Base-by-base conservation (phyloP, 257 asterid genomes). In the Craterostigma plantagineum region DNA sequence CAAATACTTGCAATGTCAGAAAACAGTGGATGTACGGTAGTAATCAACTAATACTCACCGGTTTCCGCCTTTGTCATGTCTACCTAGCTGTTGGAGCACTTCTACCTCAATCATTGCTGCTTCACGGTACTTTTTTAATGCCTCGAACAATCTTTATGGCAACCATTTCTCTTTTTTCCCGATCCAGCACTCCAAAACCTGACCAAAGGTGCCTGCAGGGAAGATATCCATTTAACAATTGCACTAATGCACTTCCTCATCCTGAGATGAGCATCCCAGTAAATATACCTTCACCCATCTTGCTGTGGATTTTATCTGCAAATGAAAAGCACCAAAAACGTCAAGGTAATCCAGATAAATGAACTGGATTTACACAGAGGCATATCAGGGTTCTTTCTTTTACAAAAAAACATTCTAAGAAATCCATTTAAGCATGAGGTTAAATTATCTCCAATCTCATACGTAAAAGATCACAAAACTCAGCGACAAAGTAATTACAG, bases 41-140 rank as follows among this genome's bases (percentile, higher is more conserved):
- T 18, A 18, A 47, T 56, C 53, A 40, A 18, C 42, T 51, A 51
- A 48, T 43, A 37, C 69, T 45, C 56, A 79, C 91, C 76, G 82
- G 44, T 53, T 49, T 55, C 86, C 71, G 17, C 65, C 47, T 38
- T 50, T 34, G 54, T 79, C 93, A 47, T 79, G 74, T 70, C 74
- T 64, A 50, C 63, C 66, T 46, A 79, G 76, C 69, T 73, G 70
- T 60, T 76, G 84, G 46, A 79, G 60, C 59, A 79, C 79, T 59
- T 79, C 90, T 50, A 79, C 66, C 60, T 79, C 93, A 47, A 76
- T 79, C 93, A 79, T 79, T 49, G 93, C 91, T 2, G 85, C 93
- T 61, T 79, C 93, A 18, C 91, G 75, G 53, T 79, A 79, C 67
- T 79, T 79, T 38, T n/a, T 57, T 80, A 48, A 72, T 70, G 1